Percentiles rank a stretch among this genome's conserved stretches.
These are phyloP conservation scores for Keqinozyma sinolaborantium DNA, from an alignment of 1,139 yeast genomes.

Conservation along the genomic window DNA sequence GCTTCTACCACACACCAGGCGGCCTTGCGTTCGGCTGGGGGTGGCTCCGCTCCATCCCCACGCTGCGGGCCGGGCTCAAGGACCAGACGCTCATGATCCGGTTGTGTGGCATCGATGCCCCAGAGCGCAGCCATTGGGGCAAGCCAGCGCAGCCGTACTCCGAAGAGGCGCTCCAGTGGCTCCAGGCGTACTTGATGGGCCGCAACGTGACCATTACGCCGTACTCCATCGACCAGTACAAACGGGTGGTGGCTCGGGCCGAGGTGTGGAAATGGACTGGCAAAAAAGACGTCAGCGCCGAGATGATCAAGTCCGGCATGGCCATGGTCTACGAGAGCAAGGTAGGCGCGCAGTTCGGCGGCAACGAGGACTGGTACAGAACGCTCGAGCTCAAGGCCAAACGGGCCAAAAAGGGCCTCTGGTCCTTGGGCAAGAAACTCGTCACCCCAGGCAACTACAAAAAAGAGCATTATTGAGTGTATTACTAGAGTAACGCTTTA, in stretches of 20 bases:
- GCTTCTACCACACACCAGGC: conserved; percentile 92
- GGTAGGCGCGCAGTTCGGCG: conserved; percentile 82
- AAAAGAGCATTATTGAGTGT: conserved; percentile 24
- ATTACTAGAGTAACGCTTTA: conserved; percentile 24
- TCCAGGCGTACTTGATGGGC: conserved; percentile 61
- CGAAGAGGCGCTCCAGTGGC: conserved; percentile 81
- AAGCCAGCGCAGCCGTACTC: conserved; percentile 88
- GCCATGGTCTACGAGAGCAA: conserved; percentile 87
- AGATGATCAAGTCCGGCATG: conserved; percentile 79
- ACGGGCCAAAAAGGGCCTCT: conserved; percentile 59
- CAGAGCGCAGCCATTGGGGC: conserved; percentile 94
- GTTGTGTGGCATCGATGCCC: conserved; percentile 96
- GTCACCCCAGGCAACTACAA: conserved; percentile 86
- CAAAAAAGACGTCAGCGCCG: conserved; percentile 74
- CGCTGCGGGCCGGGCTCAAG: conserved; percentile 41
- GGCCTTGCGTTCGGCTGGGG: conserved; percentile 91
- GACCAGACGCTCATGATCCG: conserved; percentile 66
- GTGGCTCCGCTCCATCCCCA: conserved; percentile 62
- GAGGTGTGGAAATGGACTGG: conserved; percentile 74
- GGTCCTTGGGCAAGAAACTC: conserved; percentile 52
- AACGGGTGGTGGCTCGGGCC: conserved; percentile 82
- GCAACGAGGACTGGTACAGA: conserved; percentile 58
- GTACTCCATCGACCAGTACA: conserved; percentile 80
- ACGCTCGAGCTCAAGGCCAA: conserved; percentile 60
- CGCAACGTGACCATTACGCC: conserved; percentile 72